A percentile compares a stretch with the other conserved stretches of the same genome.
Evolutionary conservation across 176 grass and related monocot genomes (phyloP).

Genomic region (Rhynchospora breviuscula): DNA sequence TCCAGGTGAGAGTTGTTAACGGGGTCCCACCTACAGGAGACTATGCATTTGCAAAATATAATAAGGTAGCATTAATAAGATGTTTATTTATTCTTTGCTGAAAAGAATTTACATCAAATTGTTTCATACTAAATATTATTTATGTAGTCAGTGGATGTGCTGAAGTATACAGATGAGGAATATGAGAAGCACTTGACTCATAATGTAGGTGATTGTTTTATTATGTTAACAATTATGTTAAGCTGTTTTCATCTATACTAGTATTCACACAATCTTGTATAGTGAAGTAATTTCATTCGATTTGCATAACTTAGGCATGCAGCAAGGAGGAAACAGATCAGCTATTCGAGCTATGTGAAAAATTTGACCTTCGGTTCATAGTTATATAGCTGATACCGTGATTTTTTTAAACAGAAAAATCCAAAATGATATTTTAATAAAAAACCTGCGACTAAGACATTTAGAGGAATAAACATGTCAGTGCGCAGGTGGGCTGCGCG

Average conservation of each 20-base stretch:
- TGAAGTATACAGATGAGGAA: slow-evolving; percentile 85
- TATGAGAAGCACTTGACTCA: slow-evolving; percentile 96
- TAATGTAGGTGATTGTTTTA: slow-evolving; percentile 74
- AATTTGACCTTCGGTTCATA: slow-evolving; percentile 91
- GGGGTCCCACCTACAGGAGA: slow-evolving; percentile 76
- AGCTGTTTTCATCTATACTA: not conserved
- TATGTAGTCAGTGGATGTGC: slow-evolving; percentile 77
- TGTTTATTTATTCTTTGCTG: not conserved
- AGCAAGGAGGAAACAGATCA: slow-evolving; percentile 91
- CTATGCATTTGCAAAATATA: slow-evolving; percentile 92
- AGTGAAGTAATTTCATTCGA: slow-evolving; percentile 21
- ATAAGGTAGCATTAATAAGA: slow-evolving; percentile 45
- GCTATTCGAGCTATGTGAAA: slow-evolving; percentile 79
- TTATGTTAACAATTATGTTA: slow-evolving; percentile 11
- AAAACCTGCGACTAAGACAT: no score
- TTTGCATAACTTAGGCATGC: slow-evolving; percentile 52
- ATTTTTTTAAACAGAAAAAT: no score
- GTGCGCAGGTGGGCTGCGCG: no score
- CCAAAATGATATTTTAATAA: no score
- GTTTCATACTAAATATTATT: slow-evolving; percentile 11
- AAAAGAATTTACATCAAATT: slow-evolving; percentile 6
- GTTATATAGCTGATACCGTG: no score
- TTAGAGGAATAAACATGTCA: no score
- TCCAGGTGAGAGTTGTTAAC: slow-evolving; percentile 88
- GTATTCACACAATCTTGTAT: not conserved